Evolutionary conservation across 768 basidiomycete species (phyloP).

Genomic region (Agrocybe pediades): DNA sequence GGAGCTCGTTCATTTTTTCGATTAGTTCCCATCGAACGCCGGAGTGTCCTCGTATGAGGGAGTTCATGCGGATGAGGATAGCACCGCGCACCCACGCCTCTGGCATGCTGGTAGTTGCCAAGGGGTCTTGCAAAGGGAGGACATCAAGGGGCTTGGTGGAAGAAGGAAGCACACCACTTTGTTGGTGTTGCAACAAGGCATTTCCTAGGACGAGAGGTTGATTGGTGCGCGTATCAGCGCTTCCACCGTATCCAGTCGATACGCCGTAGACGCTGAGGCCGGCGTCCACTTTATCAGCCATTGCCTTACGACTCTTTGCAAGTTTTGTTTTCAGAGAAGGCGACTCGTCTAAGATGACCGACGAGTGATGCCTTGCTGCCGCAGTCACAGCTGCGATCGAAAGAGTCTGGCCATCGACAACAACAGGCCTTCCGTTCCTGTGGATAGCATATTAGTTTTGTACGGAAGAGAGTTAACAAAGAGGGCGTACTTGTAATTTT

Average conservation of each 20-base stretch:
- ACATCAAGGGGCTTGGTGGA: conserved; percentile 48
- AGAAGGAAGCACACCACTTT: conserved; percentile 72
- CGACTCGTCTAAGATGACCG: conserved; percentile 52
- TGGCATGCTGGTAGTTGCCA: conserved; percentile 74
- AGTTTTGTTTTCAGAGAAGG: conserved; percentile 52
- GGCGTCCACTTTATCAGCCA: conserved; percentile 65
- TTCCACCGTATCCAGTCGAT: conserved; percentile 85
- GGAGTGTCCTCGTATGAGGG: conserved; percentile 85
- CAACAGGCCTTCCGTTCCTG: conserved; percentile 64
- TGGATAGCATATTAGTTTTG: conserved; percentile 5
- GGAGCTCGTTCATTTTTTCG: conserved; percentile 73
- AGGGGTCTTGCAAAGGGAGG: conserved; percentile 72
- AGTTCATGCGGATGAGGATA: conserved; percentile 86
- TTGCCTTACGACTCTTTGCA: conserved; percentile 61
- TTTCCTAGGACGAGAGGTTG: conserved; percentile 72
- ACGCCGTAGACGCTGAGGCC: conserved; percentile 83
- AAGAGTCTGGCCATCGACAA: conserved; percentile 69
- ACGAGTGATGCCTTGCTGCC: conserved; percentile 61
- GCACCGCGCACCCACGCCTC: conserved; percentile 88
- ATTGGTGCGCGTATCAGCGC: conserved; percentile 82
- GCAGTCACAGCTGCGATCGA: conserved; percentile 81
- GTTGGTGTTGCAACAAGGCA: conserved; percentile 86
- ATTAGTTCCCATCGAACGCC: conserved; percentile 83
- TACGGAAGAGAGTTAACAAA: neutral
- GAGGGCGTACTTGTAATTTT: conserved; percentile 56